Base-by-base conservation (phyloP, 176 grass and related monocot genomes). In the Pontederia paniculata region DNA sequence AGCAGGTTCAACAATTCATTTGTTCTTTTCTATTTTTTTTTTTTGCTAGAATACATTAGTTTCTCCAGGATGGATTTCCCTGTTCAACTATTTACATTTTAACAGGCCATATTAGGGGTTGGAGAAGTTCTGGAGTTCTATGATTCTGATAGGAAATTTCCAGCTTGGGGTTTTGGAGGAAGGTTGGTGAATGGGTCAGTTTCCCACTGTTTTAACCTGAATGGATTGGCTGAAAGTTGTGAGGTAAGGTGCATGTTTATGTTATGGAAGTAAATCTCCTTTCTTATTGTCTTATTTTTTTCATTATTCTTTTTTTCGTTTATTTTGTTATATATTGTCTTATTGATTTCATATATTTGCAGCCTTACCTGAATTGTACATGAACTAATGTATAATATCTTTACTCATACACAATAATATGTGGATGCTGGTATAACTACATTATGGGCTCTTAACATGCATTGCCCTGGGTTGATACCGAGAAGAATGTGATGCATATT, bases 171-270 rank as follows among this genome's bases (percentile, higher is more conserved):
- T 72, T 98, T 98, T 73, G 93, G 93, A 68, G 87, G 77, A 64
- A 91, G 50, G 76, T 72, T 56, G 65, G 37, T 57, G 44, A 54
- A 78, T n/a, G 80, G 63, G 11, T 57, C 45, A 18, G 28, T 91
- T 69, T 98, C 87, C 45, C 93, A 98, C 50, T 88, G 87, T 64
- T 98, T 98, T 74, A 98, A 91, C 65, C 66, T 98, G 74, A 91
- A 91, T 70, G 60, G 63, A 70, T 43, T 58, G 44, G 53, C 67
- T 8, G 74, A 76, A 51, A 78, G 78, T 43, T 69, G 50, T 67
- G 86, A 84, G 86, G 86, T 84, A 52, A 75, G 70, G 15, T 77
- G 53, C 50, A 65, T 69, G 20, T 1, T 37, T 73, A 10, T 51
- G 8, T n/a, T n/a, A 52, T n/a, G n/a, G n/a, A 25, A 53, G 66